Percentiles rank a stretch among this genome's conserved stretches.
These are phyloP conservation scores for Lachancea fermentati DNA, from an alignment of 805 yeast species.

Conservation along the genomic window DNA sequence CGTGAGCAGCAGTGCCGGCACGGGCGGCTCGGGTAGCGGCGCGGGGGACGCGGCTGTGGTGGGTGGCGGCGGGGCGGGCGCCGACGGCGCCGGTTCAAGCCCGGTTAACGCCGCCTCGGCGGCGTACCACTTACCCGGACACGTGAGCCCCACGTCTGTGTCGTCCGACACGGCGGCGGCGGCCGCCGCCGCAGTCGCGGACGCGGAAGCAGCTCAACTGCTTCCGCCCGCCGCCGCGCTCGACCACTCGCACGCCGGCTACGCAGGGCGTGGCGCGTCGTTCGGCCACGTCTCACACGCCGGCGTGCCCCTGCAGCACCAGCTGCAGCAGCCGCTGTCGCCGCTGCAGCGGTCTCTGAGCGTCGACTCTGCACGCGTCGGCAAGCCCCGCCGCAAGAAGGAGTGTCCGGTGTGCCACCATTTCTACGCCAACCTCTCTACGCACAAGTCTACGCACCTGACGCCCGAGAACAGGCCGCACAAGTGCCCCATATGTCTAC, in stretches of 20 bases:
- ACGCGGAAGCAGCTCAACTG: too few relatives aligned
- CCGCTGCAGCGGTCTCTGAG: not conserved
- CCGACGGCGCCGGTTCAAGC: slow-evolving; percentile 12
- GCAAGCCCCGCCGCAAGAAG: slow-evolving; percentile 54
- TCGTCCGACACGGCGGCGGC: too few relatives aligned
- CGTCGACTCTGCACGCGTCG: slow-evolving; percentile 13
- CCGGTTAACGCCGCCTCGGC: not conserved
- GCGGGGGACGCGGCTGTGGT: slow-evolving; percentile 11
- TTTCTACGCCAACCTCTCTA: slow-evolving; percentile 72
- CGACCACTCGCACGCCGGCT: not conserved
- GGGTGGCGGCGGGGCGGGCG: slow-evolving; percentile 9
- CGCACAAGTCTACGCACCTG: slow-evolving; percentile 75
- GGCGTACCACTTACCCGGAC: not conserved
- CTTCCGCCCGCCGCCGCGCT: slow-evolving; percentile 12
- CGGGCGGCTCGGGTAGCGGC: slow-evolving; percentile 6
- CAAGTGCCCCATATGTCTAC: slow-evolving; percentile 66
- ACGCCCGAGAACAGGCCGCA: slow-evolving; percentile 72
- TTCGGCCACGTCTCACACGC: not conserved
- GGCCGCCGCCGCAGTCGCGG: too few relatives aligned
- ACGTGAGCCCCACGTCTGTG: too few relatives aligned
- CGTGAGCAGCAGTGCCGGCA: not conserved
- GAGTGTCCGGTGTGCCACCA: slow-evolving; percentile 67
- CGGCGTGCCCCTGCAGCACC: not conserved
- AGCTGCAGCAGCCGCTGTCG: not conserved
- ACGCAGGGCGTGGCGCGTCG: not conserved